Evolutionary conservation across 2,329 filamentous ascomycete genomes (phyloP).

Genomic region (Venturia pyrina): DNA sequence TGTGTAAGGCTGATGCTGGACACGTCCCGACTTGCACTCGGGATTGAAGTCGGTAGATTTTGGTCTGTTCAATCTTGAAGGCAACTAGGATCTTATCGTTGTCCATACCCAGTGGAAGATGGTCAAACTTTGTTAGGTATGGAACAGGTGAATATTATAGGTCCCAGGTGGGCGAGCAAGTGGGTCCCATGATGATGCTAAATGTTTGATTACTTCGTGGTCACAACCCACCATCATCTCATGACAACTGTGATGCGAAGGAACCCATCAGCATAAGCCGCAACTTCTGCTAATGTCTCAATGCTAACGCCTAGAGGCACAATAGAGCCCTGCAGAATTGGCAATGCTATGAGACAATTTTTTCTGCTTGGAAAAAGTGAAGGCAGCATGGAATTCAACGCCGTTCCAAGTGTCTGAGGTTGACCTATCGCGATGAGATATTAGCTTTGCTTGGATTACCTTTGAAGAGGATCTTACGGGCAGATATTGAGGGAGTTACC

Average conservation of each 20-base stretch:
- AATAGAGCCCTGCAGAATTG: slow-evolving; percentile 73
- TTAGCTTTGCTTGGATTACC: slow-evolving; percentile 12
- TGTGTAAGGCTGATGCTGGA: too few relatives aligned
- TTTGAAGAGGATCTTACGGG: slow-evolving; percentile 20
- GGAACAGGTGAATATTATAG: too few relatives aligned
- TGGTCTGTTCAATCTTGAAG: background rate
- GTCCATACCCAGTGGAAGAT: too few relatives aligned
- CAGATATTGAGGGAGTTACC: slow-evolving; percentile 43
- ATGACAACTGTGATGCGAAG: slow-evolving; percentile 72
- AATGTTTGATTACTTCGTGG: background rate
- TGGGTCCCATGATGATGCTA: background rate
- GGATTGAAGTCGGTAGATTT: too few relatives aligned
- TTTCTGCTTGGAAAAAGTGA: slow-evolving; percentile 77
- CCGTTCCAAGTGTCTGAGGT: slow-evolving; percentile 63
- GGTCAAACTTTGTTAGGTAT: too few relatives aligned
- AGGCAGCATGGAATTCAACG: slow-evolving; percentile 66
- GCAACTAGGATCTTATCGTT: background rate
- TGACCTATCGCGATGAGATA: slow-evolving; percentile 29
- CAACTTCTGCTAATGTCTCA: slow-evolving; percentile 72
- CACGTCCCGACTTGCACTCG: too few relatives aligned
- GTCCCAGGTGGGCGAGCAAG: background rate
- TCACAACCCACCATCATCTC: slow-evolving; percentile 36
- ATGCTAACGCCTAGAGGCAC: slow-evolving; percentile 72
- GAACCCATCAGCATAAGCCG: slow-evolving; percentile 89
- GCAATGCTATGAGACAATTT: slow-evolving; percentile 73